phyloP scores from a whole-genome alignment of 768 basidiomycete species.

The Phylloporus arenicola region DNA sequence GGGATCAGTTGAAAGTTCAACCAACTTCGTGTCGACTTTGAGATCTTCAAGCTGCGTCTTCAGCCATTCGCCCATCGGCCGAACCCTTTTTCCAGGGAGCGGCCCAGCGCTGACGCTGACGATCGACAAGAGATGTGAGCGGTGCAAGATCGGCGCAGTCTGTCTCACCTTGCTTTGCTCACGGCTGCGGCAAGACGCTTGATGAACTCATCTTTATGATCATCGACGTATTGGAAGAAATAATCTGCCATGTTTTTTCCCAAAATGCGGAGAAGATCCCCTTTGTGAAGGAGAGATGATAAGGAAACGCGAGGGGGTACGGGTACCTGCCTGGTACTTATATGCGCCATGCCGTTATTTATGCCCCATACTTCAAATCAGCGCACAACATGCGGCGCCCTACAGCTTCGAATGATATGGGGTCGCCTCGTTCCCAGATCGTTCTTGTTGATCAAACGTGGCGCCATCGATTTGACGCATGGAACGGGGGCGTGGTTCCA shows the following conservation, averaged over 20 bases:
- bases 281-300: too few species aligned
- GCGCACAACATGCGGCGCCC: too few species aligned
- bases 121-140: neutral
- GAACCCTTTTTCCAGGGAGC: neutral
- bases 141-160: neutral
- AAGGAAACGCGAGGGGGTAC: too few species aligned
- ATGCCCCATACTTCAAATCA: too few species aligned
- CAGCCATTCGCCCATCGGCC: neutral
- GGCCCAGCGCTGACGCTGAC: neutral
- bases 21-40: neutral
- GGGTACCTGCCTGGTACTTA: too few species aligned
- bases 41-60: neutral
- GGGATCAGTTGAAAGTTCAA: neutral
- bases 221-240: neutral
- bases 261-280: too few species aligned
- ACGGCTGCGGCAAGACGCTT: neutral
- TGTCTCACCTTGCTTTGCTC: neutral
- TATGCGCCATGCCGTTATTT: too few species aligned
- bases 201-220: neutral
- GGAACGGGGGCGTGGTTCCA: too few species aligned
- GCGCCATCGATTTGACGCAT: too few species aligned
- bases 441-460: too few species aligned
- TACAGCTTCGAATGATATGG: too few species aligned
- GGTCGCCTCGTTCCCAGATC: too few species aligned
- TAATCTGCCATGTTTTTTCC: neutral